phyloP scores from a whole-genome alignment of 2,329 filamentous ascomycete species.

The Talaromyces rugulosus region DNA sequence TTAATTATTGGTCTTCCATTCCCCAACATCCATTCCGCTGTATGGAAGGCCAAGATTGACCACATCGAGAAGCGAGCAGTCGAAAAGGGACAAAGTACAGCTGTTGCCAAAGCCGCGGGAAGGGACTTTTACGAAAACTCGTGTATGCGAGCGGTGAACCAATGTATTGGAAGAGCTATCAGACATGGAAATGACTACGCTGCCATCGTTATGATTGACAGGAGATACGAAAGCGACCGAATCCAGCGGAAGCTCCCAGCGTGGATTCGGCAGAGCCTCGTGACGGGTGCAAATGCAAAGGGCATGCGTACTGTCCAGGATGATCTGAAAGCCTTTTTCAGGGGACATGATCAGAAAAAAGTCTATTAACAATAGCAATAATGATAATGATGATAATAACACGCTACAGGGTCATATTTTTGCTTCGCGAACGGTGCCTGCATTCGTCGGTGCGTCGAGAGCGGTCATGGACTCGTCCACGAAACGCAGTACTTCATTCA shows the following conservation, averaged over 20 bases:
- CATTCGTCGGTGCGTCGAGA: slow-evolving; percentile 17
- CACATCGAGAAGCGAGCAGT: slow-evolving; percentile 67
- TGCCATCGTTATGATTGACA: slow-evolving; percentile 79
- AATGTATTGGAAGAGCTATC: slow-evolving; percentile 90
- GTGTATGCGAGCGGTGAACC: slow-evolving; percentile 95
- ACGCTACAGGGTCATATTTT: slow-evolving; percentile 25
- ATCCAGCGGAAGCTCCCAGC: slow-evolving; percentile 77
- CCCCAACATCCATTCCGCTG: slow-evolving; percentile 80
- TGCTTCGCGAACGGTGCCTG: slow-evolving; percentile 31
- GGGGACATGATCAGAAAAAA: slow-evolving; percentile 13
- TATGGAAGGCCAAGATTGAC: slow-evolving; percentile 89
- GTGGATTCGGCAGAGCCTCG: slow-evolving; percentile 76
- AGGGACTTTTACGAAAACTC: slow-evolving; percentile 88
- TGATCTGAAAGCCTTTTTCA: slow-evolving; percentile 32
- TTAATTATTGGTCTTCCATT: slow-evolving; percentile 90
- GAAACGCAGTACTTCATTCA: slow-evolving; percentile 52
- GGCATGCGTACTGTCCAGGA: slow-evolving; percentile 19
- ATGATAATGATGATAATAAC: too few relatives aligned
- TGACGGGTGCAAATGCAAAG: slow-evolving; percentile 20
- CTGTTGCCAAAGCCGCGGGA: slow-evolving; percentile 44
- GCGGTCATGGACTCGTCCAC: slow-evolving; percentile 41
- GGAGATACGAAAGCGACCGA: slow-evolving; percentile 67
- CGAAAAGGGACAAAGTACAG: slow-evolving; percentile 20
- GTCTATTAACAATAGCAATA: slow-evolving; percentile 8
- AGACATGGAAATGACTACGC: slow-evolving; percentile 86